A percentile compares a stretch with the other conserved stretches of the same genome.
These are phyloP conservation scores for Trichoderma semiorbis DNA, from an alignment of 2,329 filamentous ascomycete species.

Conservation along the genomic window DNA sequence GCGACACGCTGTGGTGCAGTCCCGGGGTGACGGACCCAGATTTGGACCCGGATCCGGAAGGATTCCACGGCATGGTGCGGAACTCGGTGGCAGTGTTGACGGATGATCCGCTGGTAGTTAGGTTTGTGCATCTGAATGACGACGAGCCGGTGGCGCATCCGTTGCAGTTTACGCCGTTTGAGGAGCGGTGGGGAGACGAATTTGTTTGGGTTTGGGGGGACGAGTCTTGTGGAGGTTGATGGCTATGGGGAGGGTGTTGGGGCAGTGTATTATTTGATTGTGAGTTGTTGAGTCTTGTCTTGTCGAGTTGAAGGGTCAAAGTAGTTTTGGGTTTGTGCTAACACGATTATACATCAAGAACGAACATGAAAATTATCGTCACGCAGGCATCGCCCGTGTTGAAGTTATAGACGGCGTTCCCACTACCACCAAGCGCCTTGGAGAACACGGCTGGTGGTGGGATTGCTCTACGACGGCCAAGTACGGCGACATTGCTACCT, in stretches of 20 bases:
- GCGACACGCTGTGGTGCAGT: slow-evolving; percentile 32
- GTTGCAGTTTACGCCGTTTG: slow-evolving; percentile 36
- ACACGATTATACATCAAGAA: slow-evolving; percentile 22
- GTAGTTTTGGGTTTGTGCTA: background rate
- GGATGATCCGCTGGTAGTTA: slow-evolving; percentile 34
- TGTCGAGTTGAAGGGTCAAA: too few relatives aligned
- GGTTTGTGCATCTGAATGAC: slow-evolving; percentile 35
- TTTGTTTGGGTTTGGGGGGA: slow-evolving; percentile 37
- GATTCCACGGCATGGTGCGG: slow-evolving; percentile 41
- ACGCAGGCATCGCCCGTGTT: slow-evolving; percentile 36
- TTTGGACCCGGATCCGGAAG: slow-evolving; percentile 27
- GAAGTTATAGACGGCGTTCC: slow-evolving; percentile 33
- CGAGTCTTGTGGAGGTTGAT: slow-evolving; percentile 37
- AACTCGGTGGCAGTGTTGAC: slow-evolving; percentile 36
- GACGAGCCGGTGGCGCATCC: slow-evolving; percentile 30
- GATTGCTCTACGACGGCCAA: slow-evolving; percentile 28
- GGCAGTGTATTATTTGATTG: slow-evolving; percentile 37
- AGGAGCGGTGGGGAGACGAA: slow-evolving; percentile 36
- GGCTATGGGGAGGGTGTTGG: slow-evolving; percentile 24
- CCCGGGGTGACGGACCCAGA: slow-evolving; percentile 32
- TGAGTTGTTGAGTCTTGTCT: slow-evolving; percentile 21
- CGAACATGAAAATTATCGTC: slow-evolving; percentile 32
- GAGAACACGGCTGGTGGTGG: slow-evolving; percentile 35
- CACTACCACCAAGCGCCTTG: slow-evolving; percentile 32
- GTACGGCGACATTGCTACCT: slow-evolving; percentile 38